Evolutionary conservation across 306 rosid species (phyloP).

Genomic region (Citrullus colocynthis): DNA sequence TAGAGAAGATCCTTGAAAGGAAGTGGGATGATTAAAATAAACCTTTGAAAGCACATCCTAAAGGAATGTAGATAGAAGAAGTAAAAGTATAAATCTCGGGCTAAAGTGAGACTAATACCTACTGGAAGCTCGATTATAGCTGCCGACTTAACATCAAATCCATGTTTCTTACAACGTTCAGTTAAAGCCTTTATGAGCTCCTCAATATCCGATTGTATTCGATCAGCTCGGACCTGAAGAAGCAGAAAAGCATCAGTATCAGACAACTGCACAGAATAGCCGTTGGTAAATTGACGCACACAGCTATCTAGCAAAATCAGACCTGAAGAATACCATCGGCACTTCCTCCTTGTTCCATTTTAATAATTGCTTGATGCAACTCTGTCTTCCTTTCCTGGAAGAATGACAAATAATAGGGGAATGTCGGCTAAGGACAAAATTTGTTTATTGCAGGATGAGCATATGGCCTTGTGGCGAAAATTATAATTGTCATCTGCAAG

Average conservation of each 20-base stretch:
- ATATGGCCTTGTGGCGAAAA: background rate
- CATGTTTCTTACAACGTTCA: slow-evolving; percentile 89
- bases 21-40: background rate
- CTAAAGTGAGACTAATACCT: slow-evolving; percentile 30
- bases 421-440: background rate
- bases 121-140: slow-evolving; percentile 70
- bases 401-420: background rate
- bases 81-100: background rate
- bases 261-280: slow-evolving; percentile 10
- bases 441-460: background rate
- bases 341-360: slow-evolving; percentile 95
- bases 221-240: slow-evolving; percentile 82
- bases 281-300: background rate
- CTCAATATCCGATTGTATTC: slow-evolving; percentile 80
- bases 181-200: slow-evolving; percentile 58
- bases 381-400: slow-evolving; percentile 72
- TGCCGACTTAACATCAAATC: slow-evolving; percentile 50
- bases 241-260: slow-evolving; percentile 24
- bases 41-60: background rate
- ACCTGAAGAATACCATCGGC: slow-evolving; percentile 99
- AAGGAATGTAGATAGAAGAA: background rate
- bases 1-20: background rate
- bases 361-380: slow-evolving; percentile 82
- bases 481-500: background rate
- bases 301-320: slow-evolving; percentile 2